These are phyloP conservation scores for Fusarium sp. DNA, from an alignment of 2,329 filamentous ascomycete species.

Conservation along the genomic window DNA sequence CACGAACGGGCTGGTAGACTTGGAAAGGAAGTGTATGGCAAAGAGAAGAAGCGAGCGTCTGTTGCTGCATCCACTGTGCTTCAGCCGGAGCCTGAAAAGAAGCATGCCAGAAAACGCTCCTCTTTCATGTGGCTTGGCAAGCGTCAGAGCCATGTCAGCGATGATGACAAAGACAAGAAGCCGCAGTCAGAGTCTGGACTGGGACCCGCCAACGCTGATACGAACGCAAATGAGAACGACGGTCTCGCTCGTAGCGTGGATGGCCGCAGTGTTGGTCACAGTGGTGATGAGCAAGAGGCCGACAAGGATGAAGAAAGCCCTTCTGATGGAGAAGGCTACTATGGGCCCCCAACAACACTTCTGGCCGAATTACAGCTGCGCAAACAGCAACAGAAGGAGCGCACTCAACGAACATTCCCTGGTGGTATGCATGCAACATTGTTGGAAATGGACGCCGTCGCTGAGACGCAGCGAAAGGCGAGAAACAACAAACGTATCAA, in stretches of 20 bases:
- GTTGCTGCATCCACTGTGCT: conserved; percentile 48
- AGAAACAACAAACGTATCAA: conserved; percentile 82
- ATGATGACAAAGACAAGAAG: conserved; percentile 46
- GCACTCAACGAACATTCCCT: conserved; percentile 75
- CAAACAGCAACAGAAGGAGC: conserved; percentile 87
- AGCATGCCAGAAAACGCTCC: conserved; percentile 60
- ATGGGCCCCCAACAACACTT: conserved; percentile 86
- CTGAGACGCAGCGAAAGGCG: conserved; percentile 82
- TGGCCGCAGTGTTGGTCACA: conserved; percentile 46
- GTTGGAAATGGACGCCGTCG: conserved; percentile 89
- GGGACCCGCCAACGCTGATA: conserved; percentile 49
- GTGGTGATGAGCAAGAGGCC: conserved; percentile 53
- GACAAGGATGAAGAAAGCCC: conserved; percentile 61
- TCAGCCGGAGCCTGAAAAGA: conserved; percentile 36
- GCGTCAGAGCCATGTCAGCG: conserved; percentile 51
- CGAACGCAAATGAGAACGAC: conserved; percentile 38
- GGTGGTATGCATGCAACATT: conserved; percentile 92
- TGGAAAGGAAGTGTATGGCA: conserved; percentile 80
- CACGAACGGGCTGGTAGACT: conserved; percentile 84
- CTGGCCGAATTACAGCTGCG: conserved; percentile 92
- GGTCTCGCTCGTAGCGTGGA: conserved; percentile 48
- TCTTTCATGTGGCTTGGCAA: conserved; percentile 65
- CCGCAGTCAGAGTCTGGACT: conserved; percentile 41
- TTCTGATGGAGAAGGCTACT: conserved; percentile 65
- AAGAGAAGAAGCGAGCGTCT: conserved; percentile 65